Base-by-base conservation (phyloP, 805 yeast genomes). In the Wickerhamomyces sydowiorum region DNA sequence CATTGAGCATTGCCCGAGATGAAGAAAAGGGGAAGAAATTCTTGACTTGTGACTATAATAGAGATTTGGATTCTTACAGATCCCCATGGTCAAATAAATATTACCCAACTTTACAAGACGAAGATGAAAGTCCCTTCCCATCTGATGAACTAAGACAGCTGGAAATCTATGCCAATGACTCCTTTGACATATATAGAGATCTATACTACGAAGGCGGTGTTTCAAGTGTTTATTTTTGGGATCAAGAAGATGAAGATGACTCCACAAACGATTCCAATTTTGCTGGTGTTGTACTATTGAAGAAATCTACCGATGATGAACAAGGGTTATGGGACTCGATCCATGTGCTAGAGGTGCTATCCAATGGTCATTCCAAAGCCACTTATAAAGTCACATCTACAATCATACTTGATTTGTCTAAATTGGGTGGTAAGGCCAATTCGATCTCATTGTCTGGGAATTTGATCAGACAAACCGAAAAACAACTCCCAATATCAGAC, bases 161-260 rank as follows among this genome's bases (percentile, higher is more conserved):
- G 50, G 99, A 91, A 65, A 60, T 76, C 21, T 72, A 80, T 49
- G 90, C 95, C 46, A 93, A 91, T 61, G 91, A 87, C 49, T 85
- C 96, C 4, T 87, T 91, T 59, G 97, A 89, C 55, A 76, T 91
- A 29, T 91, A 93, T 66, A 74, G 96, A 50, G 99, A 93, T 59
- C 67, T 91, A 53, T 91, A 91, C 67, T 91, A 89, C 61, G 98
- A 90, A 62, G 97, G 97, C 31, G 99, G 98, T 19, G 70, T 85
- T 31, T 82, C 93, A 2, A 80, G 90, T 43, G 95, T 85, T 15
- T 91, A 93, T 59, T 68, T 93, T 39, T 91, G 99, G 99, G 96
- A 90, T 53, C 72, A 78, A 19, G 56, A 47, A 5, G 81, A 79
- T 28, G 87, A 77, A 13, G 82, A 75, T 19, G 70, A 60, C 33